Percentiles rank a stretch among this genome's conserved stretches.
Evolutionary conservation across 306 rosid species (phyloP).

Genomic region (Alnus rubra): DNA sequence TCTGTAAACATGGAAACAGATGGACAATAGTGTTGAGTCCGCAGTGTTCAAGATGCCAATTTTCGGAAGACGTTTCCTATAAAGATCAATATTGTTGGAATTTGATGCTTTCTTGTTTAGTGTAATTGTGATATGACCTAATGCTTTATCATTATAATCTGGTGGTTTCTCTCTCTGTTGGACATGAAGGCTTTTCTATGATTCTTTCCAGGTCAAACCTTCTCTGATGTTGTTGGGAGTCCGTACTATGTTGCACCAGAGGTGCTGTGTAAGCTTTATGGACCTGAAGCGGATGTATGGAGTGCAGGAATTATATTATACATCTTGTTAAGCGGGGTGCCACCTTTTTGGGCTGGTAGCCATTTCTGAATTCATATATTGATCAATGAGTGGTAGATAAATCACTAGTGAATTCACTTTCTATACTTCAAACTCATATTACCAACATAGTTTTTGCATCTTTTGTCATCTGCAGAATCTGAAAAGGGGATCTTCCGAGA

Average conservation of each 20-base stretch:
- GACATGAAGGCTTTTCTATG: neutral
- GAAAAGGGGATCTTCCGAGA: slow-evolving; percentile 58
- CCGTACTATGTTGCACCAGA: slow-evolving; percentile 74
- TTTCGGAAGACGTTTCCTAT: too few relatives aligned
- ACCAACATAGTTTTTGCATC: neutral
- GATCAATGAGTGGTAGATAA: too few relatives aligned
- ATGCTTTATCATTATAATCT: too few relatives aligned
- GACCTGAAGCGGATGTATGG: slow-evolving; percentile 68
- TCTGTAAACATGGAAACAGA: too few relatives aligned
- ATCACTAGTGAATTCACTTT: too few relatives aligned
- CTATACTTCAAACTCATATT: neutral
- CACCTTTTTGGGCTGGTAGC: slow-evolving; percentile 76
- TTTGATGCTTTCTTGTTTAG: too few relatives aligned
- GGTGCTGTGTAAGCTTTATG: slow-evolving; percentile 62
- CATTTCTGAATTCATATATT: slow-evolving; percentile 1
- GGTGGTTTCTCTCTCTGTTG: too few relatives aligned
- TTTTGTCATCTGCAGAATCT: slow-evolving; percentile 37
- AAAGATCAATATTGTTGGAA: too few relatives aligned
- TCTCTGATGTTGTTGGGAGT: slow-evolving; percentile 64
- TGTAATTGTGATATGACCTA: too few relatives aligned
- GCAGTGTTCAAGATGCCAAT: too few relatives aligned
- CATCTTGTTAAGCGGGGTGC: slow-evolving; percentile 65
- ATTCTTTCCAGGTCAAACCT: slow-evolving; percentile 49
- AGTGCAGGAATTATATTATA: slow-evolving; percentile 67
- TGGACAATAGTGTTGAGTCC: too few relatives aligned